Conservation (phyloP, 176 grass and related monocot species). For the Paspalum notatum region DNA sequence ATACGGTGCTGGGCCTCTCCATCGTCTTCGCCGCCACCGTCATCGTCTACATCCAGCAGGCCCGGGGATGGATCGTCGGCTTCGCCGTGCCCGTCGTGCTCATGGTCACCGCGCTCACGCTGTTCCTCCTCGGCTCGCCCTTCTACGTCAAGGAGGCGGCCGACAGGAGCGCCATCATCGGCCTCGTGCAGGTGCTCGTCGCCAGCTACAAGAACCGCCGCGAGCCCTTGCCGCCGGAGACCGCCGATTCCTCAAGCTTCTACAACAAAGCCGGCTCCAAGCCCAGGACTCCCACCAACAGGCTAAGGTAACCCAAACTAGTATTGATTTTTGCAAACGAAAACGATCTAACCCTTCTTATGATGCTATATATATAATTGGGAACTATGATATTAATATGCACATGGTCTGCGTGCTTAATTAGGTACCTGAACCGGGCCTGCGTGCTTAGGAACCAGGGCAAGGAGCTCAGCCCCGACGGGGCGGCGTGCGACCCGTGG, state of each 20-base stretch:
- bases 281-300: conserved; percentile 46
- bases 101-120: conserved; percentile 53
- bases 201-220: conserved; percentile 52
- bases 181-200: conserved; percentile 56
- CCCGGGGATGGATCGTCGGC: conserved; percentile 63
- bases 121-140: conserved; percentile 56
- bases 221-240: conserved; percentile 39
- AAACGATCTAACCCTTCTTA: too few relatives aligned
- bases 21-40: conserved; percentile 40
- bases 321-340: too few relatives aligned
- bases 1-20: conserved; percentile 61
- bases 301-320: too few relatives aligned
- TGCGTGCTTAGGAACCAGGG: conserved; percentile 50
- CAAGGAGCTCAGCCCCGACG: conserved; percentile 41
- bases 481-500: conserved; percentile 34
- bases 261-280: conserved; percentile 29
- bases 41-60: conserved; percentile 69
- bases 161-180: conserved; percentile 50
- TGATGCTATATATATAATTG: too few relatives aligned
- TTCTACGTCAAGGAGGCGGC: conserved; percentile 49
- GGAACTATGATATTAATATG: too few relatives aligned
- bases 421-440: conserved; percentile 63
- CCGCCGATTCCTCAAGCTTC: conserved; percentile 36
- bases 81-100: conserved; percentile 61
- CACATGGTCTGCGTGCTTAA: too few relatives aligned